Evolutionary conservation across 73 alveolate genomes (phyloP), one percentile per base, ranked within the genome.

Genomic region (Paramecium caudatum): DNA sequence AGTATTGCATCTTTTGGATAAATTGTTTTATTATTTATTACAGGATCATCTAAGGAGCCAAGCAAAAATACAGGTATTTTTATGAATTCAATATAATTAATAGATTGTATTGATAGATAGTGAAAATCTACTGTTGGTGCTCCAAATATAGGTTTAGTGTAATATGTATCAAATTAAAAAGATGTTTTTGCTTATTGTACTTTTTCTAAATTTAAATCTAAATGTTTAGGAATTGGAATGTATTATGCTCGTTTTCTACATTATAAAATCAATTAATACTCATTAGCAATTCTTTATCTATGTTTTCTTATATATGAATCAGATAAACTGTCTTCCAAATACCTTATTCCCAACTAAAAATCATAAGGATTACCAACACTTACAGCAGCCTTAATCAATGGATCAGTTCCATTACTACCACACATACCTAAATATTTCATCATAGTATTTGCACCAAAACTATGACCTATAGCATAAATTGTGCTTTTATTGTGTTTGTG

Each of bases 401-500:
- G 87, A 10, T 70, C 21, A 5, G 15, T 62, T 30, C 63, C 47
- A 32, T 61, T 32, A 25, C 82, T 46, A 61, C 87, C 92, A 61
- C 82, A 85, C 33, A 19, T 46, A 37, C 92, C 92, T 36, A 85
- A 19, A 47, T 85, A 85, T 37, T 80, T 85, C 30, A 55, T 21
- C n/a, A 85, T 36, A 17, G 86, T 85, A 85, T 85, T 85, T 7
- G 92, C 49, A 8, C 92, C 92, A 41, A 85, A 85, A 21, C 84
- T 47, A 17, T 85, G 92, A 4, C 92, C 92, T 21, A 85, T 41
- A 17, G 92, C 92, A 85, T 85, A 85, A 30, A 85, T 61, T 1
- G 33, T 82, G 83, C 48, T 27, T 70, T 70, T 70, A 34, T 70
- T 70, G 37, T 70, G 87, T 32, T 34, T 10, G 10, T 70, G 6